Evolutionary conservation across 108 stramenopile species (phyloP), one percentile per base, ranked within the genome.

Genomic region (Nitzschia putrida): DNA sequence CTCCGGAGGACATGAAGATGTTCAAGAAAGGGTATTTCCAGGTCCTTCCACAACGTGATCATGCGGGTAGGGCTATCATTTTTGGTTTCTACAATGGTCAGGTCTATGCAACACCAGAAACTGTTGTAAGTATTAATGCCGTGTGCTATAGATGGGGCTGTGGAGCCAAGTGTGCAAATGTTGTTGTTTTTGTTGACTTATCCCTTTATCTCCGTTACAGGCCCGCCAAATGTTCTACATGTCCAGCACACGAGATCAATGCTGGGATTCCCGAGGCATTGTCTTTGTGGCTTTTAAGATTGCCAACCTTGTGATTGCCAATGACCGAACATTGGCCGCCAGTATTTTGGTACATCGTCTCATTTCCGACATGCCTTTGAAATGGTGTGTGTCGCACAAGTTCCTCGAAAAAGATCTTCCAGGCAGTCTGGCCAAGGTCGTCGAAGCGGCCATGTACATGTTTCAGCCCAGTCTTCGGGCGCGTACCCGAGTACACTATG

Each of bases 351-450:
- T 49, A 3, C 47, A 49, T 16, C 14, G 47, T 3, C 14, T 49
- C n/a, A 49, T 49, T 20, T 6, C 44, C 22, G 61, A 63, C 8
- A 24, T 63, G 42, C 61, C 61, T 10, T 22, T 63, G 7, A 41
- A 23, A 21, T 63, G 42, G 61, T 63, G 44, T 53, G 49, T 51
- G 29, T 52, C 52, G 65, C 65, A 66, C 23, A 66, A 66, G 23
- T 66, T 52, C 13, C 16, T 66, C 5, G 65, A 66, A 23, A 45
- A 16, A 21, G 61, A 24, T 14, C 38, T 13, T 34, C 29, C 43
- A 7, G 44, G 44, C 2, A 18, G 3, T 8, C 3, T 63, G 8
- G n/a, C n/a, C 42, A 63, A 23, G 44, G 18, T 63, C 2, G 44
- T 63, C 22, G 61, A 63, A 23, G 42, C 61, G 14, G 42, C 61